Conservation (phyloP, 768 basidiomycete species). For the Daedaleopsis nitida region DNA sequence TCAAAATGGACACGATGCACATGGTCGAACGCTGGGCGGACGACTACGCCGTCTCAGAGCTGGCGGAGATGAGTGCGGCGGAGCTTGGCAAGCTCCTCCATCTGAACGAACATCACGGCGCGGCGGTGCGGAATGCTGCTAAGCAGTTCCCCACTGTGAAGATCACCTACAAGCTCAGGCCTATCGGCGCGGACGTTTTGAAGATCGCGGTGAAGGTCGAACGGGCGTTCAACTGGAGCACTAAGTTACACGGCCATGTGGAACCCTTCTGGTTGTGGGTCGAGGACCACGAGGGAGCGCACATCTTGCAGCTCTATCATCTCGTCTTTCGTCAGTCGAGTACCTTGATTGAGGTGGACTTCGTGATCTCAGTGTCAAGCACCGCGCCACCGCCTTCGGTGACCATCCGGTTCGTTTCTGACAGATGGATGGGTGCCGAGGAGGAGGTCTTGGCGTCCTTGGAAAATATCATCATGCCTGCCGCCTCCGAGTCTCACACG, state of each 20-base stretch:
- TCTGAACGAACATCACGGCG: slow-evolving; percentile 84
- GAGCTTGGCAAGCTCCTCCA: slow-evolving; percentile 81
- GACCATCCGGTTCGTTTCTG: slow-evolving; percentile 80
- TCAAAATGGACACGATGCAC: slow-evolving; percentile 78
- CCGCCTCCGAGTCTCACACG: slow-evolving; percentile 54
- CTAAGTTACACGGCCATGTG: slow-evolving; percentile 66
- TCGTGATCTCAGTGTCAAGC: slow-evolving; percentile 74
- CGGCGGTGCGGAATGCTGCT: slow-evolving; percentile 75
- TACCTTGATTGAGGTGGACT: slow-evolving; percentile 62
- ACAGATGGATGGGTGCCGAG: slow-evolving; percentile 93
- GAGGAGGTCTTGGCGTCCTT: slow-evolving; percentile 66
- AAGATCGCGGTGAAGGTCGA: slow-evolving; percentile 67
- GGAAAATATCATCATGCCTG: slow-evolving; percentile 76
- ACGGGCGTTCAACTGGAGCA: slow-evolving; percentile 79
- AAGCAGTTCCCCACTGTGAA: slow-evolving; percentile 79
- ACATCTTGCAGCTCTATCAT: slow-evolving; percentile 80
- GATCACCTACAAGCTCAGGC: slow-evolving; percentile 71
- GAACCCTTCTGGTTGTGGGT: slow-evolving; percentile 98
- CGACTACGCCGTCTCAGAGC: slow-evolving; percentile 73
- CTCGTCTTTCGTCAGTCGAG: slow-evolving; percentile 72
- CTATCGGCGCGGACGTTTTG: slow-evolving; percentile 82
- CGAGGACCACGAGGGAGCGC: slow-evolving; percentile 80
- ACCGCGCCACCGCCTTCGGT: slow-evolving; percentile 62
- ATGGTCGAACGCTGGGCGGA: slow-evolving; percentile 80
- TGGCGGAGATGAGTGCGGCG: slow-evolving; percentile 64